These are phyloP conservation scores for Crataegus laevigata DNA, from an alignment of 306 rosid species.

Conservation along the genomic window DNA sequence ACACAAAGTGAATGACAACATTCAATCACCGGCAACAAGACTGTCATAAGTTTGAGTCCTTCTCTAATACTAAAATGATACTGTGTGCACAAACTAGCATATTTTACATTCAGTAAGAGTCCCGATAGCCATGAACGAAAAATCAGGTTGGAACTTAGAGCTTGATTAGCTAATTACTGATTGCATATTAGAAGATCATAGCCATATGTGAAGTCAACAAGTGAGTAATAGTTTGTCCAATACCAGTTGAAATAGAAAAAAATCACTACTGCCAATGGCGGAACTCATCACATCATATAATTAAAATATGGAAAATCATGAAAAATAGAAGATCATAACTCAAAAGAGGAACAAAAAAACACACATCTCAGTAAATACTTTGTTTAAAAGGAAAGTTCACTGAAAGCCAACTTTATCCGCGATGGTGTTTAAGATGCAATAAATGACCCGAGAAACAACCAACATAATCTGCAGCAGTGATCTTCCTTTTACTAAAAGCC, in stretches of 20 bases:
- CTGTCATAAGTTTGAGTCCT: background rate
- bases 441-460: background rate
- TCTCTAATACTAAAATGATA: background rate
- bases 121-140: background rate
- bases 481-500: background rate
- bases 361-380: background rate
- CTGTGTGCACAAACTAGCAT: background rate
- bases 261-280: background rate
- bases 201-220: background rate
- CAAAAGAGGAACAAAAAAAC: background rate
- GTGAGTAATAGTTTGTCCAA: too few species aligned
- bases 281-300: background rate
- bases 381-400: background rate
- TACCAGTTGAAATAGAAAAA: background rate
- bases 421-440: constrained; percentile 1
- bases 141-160: background rate
- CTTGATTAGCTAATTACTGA: background rate
- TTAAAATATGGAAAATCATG: background rate
- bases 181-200: background rate
- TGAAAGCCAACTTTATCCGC: too few species aligned
- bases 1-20: too few species aligned
- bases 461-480: background rate
- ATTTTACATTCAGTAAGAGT: background rate
- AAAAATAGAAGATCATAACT: constrained; percentile 7
- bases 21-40: background rate